Evolutionary conservation across 805 yeast genomes (phyloP).

Genomic region (Torulaspora quercuum): DNA sequence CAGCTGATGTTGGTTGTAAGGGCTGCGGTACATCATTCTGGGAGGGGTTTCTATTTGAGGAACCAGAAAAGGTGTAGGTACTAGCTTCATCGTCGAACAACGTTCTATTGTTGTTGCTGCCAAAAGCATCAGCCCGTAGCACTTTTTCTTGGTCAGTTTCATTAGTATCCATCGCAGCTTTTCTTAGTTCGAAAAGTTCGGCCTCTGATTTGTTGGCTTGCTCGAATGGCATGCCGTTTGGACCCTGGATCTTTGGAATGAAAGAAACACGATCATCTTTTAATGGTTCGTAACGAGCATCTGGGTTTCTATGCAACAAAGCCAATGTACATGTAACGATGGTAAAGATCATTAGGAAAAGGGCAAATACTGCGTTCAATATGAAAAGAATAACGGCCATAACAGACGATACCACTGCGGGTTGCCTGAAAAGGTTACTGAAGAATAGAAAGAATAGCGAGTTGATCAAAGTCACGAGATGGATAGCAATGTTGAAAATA

Average conservation of each 20-base stretch:
- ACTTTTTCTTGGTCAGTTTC: constrained; percentile 33
- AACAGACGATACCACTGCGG: constrained; percentile 83
- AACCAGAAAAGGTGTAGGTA: constrained; percentile 14
- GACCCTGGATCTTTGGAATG: constrained; percentile 60
- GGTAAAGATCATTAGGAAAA: constrained; percentile 77
- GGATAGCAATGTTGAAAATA: constrained; percentile 83
- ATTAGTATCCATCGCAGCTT: constrained; percentile 38
- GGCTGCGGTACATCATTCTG: constrained; percentile 18
- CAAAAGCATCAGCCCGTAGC: constrained; percentile 25
- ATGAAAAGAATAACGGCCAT: constrained; percentile 89
- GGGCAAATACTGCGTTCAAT: constrained; percentile 83
- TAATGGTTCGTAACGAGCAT: constrained; percentile 92
- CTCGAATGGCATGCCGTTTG: constrained; percentile 22
- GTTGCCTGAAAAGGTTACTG: constrained; percentile 78
- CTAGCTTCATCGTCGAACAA: constrained; percentile 22
- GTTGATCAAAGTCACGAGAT: constrained; percentile 74
- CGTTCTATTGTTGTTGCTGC: constrained; percentile 14
- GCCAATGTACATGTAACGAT: constrained; percentile 85
- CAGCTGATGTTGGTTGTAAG: constrained; percentile 32
- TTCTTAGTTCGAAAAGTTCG: constrained; percentile 37
- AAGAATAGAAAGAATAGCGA: constrained; percentile 85
- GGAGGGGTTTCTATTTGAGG: constrained; percentile 13
- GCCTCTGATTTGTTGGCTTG: constrained; percentile 29
- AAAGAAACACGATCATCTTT: constrained; percentile 96
- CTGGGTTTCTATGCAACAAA: constrained; percentile 84